Evolutionary conservation across 768 basidiomycete species (phyloP), one percentile per base, ranked within the genome.

Genomic region (Lactarius pseudohatsudake): DNA sequence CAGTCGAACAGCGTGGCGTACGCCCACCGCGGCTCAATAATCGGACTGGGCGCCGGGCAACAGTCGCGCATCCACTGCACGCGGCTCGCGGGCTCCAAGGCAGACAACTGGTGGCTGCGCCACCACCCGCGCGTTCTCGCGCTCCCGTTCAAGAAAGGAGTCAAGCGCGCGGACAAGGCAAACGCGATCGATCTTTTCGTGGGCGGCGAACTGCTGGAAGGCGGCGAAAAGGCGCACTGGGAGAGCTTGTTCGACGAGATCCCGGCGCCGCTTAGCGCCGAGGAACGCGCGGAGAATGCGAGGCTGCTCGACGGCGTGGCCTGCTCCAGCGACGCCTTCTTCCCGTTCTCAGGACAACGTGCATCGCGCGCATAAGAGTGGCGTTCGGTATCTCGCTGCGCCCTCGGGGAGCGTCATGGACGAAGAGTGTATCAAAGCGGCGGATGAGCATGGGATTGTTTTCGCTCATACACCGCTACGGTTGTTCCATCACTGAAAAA

Each of bases 261-360:
- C 4, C 92, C 95, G 0, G 79, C 77, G 68, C 80, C 88, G 20
- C 79, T 99, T 69, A 85, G 78, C 18, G 82, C 79, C 18, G 81
- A 81, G 67, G 95, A 97, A 78, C 88, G 85, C 75, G 85, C 81
- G 73, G 84, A 85, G 61, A 96, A 94, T 85, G 86, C 85, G 59
- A 77, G 72, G 56, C 79, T 89, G 79, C 79, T 98, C 64, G 88
- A 89, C 66, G 91, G 86, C 26, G 96, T 98, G 59, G 87, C 91
- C 7, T 96, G 97, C 78, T 92, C 92, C 38, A 95, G 93, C 67
- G 97, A 99, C 71, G 97, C 96, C 59, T 99, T 99, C 85, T 98
- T 98, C 94, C 97, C 97, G 20, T 98, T 98, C 86, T 85, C 96
- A n/a, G 15, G 97, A 99, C 75, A 99, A 98, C 72, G 96, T 99